Percentiles rank a stretch among this genome's conserved stretches.
These are phyloP conservation scores for Raddia guianensis DNA, from an alignment of 176 grass and related monocot species.

Conservation along the genomic window DNA sequence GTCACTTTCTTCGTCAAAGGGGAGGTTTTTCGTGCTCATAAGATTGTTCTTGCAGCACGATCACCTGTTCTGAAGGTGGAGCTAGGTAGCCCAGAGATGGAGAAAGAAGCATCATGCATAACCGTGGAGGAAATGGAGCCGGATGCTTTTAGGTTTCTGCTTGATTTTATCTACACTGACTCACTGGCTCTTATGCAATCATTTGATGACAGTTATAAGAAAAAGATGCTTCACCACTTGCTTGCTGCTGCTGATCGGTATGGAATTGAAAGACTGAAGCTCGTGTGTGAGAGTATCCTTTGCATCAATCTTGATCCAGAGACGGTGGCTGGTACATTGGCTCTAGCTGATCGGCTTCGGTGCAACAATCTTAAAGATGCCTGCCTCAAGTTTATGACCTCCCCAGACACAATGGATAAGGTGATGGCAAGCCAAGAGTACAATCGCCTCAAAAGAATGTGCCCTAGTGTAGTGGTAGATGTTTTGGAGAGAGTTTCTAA, in stretches of 20 bases:
- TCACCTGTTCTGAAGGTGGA: neutral
- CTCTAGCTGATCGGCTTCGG: neutral
- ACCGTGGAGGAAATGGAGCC: neutral
- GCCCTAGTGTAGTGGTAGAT: constrained; percentile 3
- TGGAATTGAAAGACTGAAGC: constrained; percentile 27
- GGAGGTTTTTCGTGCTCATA: neutral
- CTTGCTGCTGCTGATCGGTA: constrained; percentile 35
- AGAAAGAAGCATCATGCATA: neutral
- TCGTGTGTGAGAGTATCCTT: constrained; percentile 22
- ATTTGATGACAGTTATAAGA: neutral
- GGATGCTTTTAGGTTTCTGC: neutral
- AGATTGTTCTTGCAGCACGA: neutral
- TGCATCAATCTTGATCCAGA: constrained; percentile 6
- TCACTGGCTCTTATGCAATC: neutral
- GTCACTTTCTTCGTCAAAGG: constrained; percentile 11
- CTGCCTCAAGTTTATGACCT: neutral
- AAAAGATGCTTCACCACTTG: neutral
- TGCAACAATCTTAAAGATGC: neutral
- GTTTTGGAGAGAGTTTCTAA: neutral
- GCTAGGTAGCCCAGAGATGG: neutral
- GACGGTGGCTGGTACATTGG: constrained; percentile 3
- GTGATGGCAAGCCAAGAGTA: neutral
- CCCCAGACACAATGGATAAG: too few species aligned
- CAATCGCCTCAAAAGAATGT: constrained; percentile 10
- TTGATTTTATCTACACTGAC: neutral